These are phyloP conservation scores for Phytophthora litchii DNA, from an alignment of 352 stramenopile species.

Conservation along the genomic window DNA sequence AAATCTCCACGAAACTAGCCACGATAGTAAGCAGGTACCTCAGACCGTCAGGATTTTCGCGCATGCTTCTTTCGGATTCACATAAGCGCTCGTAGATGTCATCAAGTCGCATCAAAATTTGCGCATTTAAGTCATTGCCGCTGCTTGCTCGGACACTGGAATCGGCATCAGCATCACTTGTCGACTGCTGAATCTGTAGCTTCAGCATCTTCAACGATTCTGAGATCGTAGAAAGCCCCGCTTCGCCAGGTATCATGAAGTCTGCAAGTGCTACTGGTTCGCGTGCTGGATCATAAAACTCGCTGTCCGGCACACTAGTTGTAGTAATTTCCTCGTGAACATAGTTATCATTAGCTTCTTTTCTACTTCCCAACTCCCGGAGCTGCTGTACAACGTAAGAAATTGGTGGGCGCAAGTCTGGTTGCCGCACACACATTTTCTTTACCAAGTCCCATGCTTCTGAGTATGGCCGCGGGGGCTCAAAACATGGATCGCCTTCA, in stretches of 20 bases:
- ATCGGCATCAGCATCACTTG: not conserved
- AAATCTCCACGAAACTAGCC: constrained; percentile 10
- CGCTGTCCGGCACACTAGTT: not conserved
- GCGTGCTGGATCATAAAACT: not conserved
- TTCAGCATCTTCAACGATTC: constrained; percentile 13
- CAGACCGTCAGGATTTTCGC: not conserved
- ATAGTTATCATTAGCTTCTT: not conserved
- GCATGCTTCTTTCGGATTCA: constrained; percentile 2
- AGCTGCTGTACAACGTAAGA: constrained; percentile 38
- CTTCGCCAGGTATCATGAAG: constrained; percentile 1
- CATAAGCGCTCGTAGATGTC: constrained; percentile 25
- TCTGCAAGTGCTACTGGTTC: constrained; percentile 2
- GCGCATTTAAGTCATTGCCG: constrained; percentile 19
- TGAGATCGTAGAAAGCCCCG: constrained; percentile 8
- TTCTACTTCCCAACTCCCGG: constrained; percentile 12
- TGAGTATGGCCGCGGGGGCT: not conserved
- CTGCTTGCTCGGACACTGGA: constrained; percentile 5
- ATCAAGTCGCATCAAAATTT: constrained; percentile 32
- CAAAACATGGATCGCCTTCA: not conserved
- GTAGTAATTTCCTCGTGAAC: not conserved
- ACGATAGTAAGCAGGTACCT: constrained; percentile 5
- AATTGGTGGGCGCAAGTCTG: constrained; percentile 22
- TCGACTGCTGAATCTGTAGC: constrained; percentile 1
- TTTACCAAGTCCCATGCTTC: constrained; percentile 23
- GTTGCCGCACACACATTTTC: constrained; percentile 32